Evolutionary conservation across 495 filamentous ascomycete genomes (phyloP).

Genomic region (Barbatosphaeria neglecta): DNA sequence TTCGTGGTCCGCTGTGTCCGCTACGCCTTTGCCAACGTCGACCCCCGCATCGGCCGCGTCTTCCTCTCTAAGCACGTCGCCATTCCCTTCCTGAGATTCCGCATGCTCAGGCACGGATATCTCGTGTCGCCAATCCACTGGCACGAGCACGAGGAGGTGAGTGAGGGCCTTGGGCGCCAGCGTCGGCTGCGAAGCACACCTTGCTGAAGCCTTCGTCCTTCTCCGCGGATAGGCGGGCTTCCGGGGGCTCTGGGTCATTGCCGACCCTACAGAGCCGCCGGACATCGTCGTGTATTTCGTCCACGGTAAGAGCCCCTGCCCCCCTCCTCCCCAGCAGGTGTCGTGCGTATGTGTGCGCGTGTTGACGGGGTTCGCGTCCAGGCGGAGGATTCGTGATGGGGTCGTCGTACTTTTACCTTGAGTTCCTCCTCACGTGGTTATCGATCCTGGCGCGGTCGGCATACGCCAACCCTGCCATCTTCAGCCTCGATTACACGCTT

Average conservation of each 20-base stretch:
- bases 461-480: conserved; percentile 62
- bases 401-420: conserved; percentile 66
- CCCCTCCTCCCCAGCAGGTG: not conserved
- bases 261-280: conserved; percentile 37
- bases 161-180: conserved; percentile 5
- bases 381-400: conserved; percentile 72
- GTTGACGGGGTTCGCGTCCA: conserved; percentile 5
- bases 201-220: not conserved
- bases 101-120: conserved; percentile 60
- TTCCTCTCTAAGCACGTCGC: conserved; percentile 66
- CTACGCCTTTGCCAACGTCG: conserved; percentile 62
- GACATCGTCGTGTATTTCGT: conserved; percentile 64
- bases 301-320: conserved; percentile 42
- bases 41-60: conserved; percentile 51
- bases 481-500: conserved; percentile 66
- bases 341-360: not conserved
- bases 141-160: conserved; percentile 44
- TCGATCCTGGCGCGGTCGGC: conserved; percentile 43
- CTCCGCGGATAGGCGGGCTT: conserved; percentile 12
- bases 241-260: conserved; percentile 50
- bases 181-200: not conserved
- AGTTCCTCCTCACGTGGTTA: conserved; percentile 60
- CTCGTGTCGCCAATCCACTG: conserved; percentile 47
- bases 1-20: conserved; percentile 61
- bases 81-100: conserved; percentile 59